These are phyloP conservation scores for Rhizopogon rudus DNA, from an alignment of 768 basidiomycete species.

Conservation along the genomic window DNA sequence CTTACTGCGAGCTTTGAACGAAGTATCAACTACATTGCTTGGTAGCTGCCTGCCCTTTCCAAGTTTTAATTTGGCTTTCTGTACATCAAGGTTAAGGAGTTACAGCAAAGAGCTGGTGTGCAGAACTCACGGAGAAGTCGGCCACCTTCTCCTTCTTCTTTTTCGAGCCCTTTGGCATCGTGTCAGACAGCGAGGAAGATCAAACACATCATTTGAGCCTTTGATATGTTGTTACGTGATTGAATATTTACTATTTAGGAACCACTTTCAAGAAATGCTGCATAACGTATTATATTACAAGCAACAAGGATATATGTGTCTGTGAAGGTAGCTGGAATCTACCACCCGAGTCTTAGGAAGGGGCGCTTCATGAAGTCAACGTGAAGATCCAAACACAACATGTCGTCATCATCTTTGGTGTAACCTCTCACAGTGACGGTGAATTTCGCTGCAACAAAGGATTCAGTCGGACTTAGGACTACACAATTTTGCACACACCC, in stretches of 20 bases:
- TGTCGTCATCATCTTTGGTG: constrained; percentile 64
- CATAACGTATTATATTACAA: background rate
- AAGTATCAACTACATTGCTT: constrained; percentile 88
- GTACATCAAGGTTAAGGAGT: constrained; percentile 3
- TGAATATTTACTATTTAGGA: background rate
- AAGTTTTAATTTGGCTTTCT: constrained; percentile 97
- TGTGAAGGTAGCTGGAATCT: background rate
- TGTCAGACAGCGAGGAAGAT: background rate
- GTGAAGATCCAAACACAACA: constrained; percentile 77
- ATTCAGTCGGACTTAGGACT: constrained; percentile 1
- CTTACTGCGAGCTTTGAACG: constrained; percentile 92
- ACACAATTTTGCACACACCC: constrained; percentile 35
- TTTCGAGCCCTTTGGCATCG: constrained; percentile 83
- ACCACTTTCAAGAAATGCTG: background rate
- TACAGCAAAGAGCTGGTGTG: background rate
- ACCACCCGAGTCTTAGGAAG: constrained; percentile 25
- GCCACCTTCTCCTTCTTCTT: constrained; percentile 84
- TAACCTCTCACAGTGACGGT: constrained; percentile 61
- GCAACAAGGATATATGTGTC: background rate
- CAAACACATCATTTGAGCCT: background rate
- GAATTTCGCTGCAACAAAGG: constrained; percentile 69
- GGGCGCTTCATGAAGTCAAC: constrained; percentile 65
- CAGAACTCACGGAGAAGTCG: constrained; percentile 70
- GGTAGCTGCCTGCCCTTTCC: constrained; percentile 88
- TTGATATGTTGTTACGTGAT: constrained; percentile 2